A percentile compares a stretch with the other conserved stretches of the same genome.
These are phyloP conservation scores for Vanrija sp. DNA, from an alignment of 1,284 basidiomycete species.

Conservation along the genomic window DNA sequence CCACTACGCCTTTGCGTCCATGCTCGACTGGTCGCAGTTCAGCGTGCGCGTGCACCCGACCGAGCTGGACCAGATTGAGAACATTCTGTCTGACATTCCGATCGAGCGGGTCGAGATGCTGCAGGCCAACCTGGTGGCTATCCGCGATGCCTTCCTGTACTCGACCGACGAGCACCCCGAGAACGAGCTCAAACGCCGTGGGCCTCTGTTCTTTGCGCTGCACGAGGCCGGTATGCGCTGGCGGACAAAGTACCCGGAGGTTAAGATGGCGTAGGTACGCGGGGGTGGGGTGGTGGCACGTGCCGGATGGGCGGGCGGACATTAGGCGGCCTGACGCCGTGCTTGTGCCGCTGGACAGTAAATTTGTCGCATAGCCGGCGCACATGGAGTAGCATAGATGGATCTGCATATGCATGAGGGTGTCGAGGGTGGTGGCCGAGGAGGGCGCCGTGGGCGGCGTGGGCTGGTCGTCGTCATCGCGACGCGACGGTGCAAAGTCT, in stretches of 20 bases:
- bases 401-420: too few species aligned
- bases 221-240: slow-evolving; percentile 49
- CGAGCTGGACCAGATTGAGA: slow-evolving; percentile 49
- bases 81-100: slow-evolving; percentile 46
- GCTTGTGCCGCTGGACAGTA: too few species aligned
- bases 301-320: neutral
- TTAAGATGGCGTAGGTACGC: neutral
- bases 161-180: slow-evolving; percentile 41
- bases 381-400: too few species aligned
- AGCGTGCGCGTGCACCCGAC: slow-evolving; percentile 49
- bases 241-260: slow-evolving; percentile 38
- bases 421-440: too few species aligned
- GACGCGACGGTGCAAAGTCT: too few species aligned
- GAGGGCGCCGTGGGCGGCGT: too few species aligned
- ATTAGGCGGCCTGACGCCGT: too few species aligned
- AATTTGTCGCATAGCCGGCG: too few species aligned
- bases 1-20: slow-evolving; percentile 49
- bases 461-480: too few species aligned
- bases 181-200: slow-evolving; percentile 41
- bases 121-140: slow-evolving; percentile 49
- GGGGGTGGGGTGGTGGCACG: neutral
- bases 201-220: slow-evolving; percentile 50
- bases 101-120: slow-evolving; percentile 45
- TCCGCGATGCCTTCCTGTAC: slow-evolving; percentile 52
- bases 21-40: slow-evolving; percentile 51